Evolutionary conservation across 768 basidiomycete species (phyloP), one percentile per base, ranked within the genome.

Genomic region (Tulasnella sp.): DNA sequence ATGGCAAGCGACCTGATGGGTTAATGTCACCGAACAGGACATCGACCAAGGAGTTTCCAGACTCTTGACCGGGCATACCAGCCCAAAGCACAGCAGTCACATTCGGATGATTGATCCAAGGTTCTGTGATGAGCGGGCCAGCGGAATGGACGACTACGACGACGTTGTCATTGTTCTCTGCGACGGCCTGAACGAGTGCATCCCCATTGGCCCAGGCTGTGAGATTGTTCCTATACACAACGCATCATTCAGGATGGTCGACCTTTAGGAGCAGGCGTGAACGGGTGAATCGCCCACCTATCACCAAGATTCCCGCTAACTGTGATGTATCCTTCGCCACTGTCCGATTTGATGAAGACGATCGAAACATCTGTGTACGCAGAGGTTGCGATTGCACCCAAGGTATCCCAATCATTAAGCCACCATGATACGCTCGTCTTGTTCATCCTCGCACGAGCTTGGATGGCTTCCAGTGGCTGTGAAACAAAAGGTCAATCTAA

Each of bases 251-350:
- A 26, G 1, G 17, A 4, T 23, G 3, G 29, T 45, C 1, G 54
- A 60, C 19, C 42, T 27, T 34, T 8, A 41, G 5, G 45, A 13
- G 59, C 30, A 51, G 56, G 4, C n/a, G 32, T 24, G 26, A 55
- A 30, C 45, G 56, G 56, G 61, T 72, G 67, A 48, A 84, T 73
- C 19, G 19, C 45, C 19, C 11, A 44, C 55, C 55, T 51, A 67
- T 91, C 88, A 29, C 87, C 87, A 61, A 77, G 76, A 66, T 88
- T 91, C 4, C 84, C 86, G 64, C 87, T 86, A 11, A 88, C 84
- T 17, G 81, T 83, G 65, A 89, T 84, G 67, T 88, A 88, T 15
- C 73, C 80, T 72, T 94, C 92, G 23, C 92, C 92, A 4, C 88
- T 90, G 68, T 93, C 85, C 1, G 86, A 77, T 63, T 83, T 82